Percentiles rank a stretch among this genome's conserved stretches.
phyloP scores from a whole-genome alignment of 257 asterid species.

The Perilla frutescens region DNA sequence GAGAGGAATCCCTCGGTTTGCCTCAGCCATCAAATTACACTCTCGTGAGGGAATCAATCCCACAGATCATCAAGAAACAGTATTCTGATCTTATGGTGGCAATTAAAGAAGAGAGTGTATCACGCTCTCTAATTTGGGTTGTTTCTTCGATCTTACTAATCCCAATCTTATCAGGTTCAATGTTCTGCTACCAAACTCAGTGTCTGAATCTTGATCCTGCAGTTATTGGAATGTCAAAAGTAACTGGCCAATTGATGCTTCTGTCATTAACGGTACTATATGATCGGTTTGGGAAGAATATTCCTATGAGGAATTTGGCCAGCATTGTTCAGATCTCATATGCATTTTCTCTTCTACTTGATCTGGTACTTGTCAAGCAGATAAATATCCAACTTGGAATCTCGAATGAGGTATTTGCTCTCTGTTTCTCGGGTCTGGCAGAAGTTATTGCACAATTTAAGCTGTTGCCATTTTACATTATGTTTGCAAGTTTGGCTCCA shows the following conservation, averaged over 20 bases:
- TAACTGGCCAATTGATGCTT: constrained; percentile 80
- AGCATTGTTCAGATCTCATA: constrained; percentile 52
- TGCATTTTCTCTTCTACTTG: constrained; percentile 78
- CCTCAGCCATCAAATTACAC: constrained; percentile 39
- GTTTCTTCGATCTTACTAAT: constrained; percentile 59
- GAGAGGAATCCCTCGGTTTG: constrained; percentile 73
- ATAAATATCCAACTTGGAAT: constrained; percentile 62
- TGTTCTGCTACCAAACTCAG: constrained; percentile 89
- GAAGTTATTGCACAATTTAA: constrained; percentile 82
- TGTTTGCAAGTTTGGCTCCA: constrained; percentile 81
- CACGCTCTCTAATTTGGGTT: constrained; percentile 67
- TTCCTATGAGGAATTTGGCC: constrained; percentile 64
- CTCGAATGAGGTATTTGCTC: constrained; percentile 72
- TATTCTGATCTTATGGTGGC: constrained; percentile 61
- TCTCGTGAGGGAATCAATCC: constrained; percentile 43
- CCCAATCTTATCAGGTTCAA: constrained; percentile 78
- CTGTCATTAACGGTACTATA: constrained; percentile 62
- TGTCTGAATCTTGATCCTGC: constrained; percentile 70
- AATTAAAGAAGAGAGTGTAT: constrained; percentile 57
- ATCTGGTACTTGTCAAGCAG: constrained; percentile 71
- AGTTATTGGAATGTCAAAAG: constrained; percentile 82
- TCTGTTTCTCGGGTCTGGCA: constrained; percentile 81
- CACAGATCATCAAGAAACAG: constrained; percentile 52
- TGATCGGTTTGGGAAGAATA: constrained; percentile 55
- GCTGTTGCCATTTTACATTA: constrained; percentile 76